Evolutionary conservation across 2,329 filamentous ascomycete genomes (phyloP).

Genomic region (Fusarium stilboides): DNA sequence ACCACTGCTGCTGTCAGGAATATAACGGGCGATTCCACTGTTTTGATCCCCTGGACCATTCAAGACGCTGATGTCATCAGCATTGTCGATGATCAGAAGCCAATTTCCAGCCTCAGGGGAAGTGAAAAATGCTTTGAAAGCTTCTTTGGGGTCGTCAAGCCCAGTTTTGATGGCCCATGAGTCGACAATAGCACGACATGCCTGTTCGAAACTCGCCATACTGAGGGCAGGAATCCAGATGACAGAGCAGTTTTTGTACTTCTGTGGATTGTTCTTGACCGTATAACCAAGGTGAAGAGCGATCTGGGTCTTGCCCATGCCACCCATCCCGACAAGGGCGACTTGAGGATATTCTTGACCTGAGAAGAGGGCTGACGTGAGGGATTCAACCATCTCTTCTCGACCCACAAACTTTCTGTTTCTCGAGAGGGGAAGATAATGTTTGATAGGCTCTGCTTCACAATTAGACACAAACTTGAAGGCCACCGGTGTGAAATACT

Average conservation of each 20-base stretch:
- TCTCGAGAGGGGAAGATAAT: neutral
- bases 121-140: slow-evolving; percentile 38
- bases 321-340: neutral
- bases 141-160: neutral
- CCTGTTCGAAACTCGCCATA: neutral
- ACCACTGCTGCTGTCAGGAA: slow-evolving; percentile 55
- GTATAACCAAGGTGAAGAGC: neutral
- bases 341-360: neutral
- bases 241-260: accelerated
- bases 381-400: neutral
- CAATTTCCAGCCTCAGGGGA: slow-evolving; percentile 52
- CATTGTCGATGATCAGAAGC: slow-evolving; percentile 61
- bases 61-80: slow-evolving; percentile 55
- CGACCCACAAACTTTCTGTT: slow-evolving; percentile 4
- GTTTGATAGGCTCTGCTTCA: neutral
- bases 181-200: neutral
- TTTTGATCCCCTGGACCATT: slow-evolving; percentile 5
- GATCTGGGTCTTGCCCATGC: neutral
- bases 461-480: no score
- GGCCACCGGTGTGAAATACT: neutral
- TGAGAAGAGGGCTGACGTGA: neutral
- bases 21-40: slow-evolving; percentile 6
- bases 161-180: accelerated
- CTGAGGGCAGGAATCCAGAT: slow-evolving; percentile 5
- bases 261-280: neutral